Base-by-base conservation (phyloP, 805 yeast species). In the Hermanozyma aechmeae region DNA sequence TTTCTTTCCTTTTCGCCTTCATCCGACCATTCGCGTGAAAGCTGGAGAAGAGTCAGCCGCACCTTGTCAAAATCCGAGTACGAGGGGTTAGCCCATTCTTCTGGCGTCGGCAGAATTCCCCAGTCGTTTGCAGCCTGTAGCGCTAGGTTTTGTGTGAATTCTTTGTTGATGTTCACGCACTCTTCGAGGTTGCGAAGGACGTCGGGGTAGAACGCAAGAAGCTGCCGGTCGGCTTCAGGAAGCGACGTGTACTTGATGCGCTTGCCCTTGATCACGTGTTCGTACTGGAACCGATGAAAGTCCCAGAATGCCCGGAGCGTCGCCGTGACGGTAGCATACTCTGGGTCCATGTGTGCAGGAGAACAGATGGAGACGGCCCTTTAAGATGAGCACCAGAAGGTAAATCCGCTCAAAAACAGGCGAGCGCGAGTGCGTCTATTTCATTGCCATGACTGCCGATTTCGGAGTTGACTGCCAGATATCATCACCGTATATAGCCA, bases 11-110 rank as follows among this genome's bases (percentile, higher is more conserved):
- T 22, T 4, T 23, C 35, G 0, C 79, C 77, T n/a, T 71, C 73
- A 4, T 43, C 44, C 16, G 74, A 58, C 83, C 84, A 77, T 45
- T 77, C 84, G 34, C 83, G 50, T 5, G 61, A 54, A n/a, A 70
- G 42, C 42, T 77, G 83, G 24, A 71, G 54, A 40, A 81, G 46
- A 0, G 75, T 58, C 2, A 76, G 60, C 26, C 69, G 48, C 4
- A 76, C 79, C 49, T 77, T 77, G 29, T 71, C 79, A 28, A 58
- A 63, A 35, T 76, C 82, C 3, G 48, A 38, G 13, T 33, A 32
- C 4, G 55, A 46, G 13, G 73, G 58, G 2, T 47, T 42, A 5
- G 48, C 43, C 79, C 79, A 74, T 3, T 43, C 37, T 1, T 35
- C 20, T 0, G 69, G 65, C 24, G 51, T 48, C 0, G 50, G 18